Evolutionary conservation across 2,329 filamentous ascomycete genomes (phyloP).

Genomic region (Pseudocercospora macadamiae): DNA sequence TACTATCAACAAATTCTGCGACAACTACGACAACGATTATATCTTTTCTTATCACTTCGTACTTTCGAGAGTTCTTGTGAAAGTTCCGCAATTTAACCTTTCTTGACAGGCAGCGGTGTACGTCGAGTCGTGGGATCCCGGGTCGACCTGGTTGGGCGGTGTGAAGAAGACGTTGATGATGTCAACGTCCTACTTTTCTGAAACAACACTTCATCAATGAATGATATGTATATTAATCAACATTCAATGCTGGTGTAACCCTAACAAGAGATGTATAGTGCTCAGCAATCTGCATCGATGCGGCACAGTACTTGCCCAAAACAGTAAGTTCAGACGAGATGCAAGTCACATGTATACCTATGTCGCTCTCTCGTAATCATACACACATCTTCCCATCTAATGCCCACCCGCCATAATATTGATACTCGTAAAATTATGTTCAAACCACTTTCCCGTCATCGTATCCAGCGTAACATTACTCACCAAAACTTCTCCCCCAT

Average conservation of each 20-base stretch:
- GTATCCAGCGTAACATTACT: slow-evolving; percentile 34
- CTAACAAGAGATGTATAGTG: no score
- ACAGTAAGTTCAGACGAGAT: not conserved
- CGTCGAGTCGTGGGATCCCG: not conserved
- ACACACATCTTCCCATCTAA: not conserved
- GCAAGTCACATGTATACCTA: no score
- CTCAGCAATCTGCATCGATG: not conserved
- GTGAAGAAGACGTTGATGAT: not conserved
- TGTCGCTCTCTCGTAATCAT: not conserved
- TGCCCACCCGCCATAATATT: not conserved
- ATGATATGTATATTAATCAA: no score
- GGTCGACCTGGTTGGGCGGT: not conserved
- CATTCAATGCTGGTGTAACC: no score
- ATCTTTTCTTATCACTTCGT: not conserved
- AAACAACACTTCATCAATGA: no score
- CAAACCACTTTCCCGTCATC: slow-evolving; percentile 26
- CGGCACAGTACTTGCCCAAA: not conserved
- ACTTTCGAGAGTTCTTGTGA: not conserved
- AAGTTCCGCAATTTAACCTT: not conserved
- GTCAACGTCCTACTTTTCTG: no score
- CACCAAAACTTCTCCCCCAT: slow-evolving; percentile 36
- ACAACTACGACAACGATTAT: not conserved
- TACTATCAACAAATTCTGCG: no score
- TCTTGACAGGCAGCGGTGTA: not conserved
- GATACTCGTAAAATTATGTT: slow-evolving; percentile 13